Percentiles rank a stretch among this genome's conserved stretches.
Evolutionary conservation across 2,329 filamentous ascomycete species (phyloP).

Genomic region (Mycosphaerelloides madeirae): DNA sequence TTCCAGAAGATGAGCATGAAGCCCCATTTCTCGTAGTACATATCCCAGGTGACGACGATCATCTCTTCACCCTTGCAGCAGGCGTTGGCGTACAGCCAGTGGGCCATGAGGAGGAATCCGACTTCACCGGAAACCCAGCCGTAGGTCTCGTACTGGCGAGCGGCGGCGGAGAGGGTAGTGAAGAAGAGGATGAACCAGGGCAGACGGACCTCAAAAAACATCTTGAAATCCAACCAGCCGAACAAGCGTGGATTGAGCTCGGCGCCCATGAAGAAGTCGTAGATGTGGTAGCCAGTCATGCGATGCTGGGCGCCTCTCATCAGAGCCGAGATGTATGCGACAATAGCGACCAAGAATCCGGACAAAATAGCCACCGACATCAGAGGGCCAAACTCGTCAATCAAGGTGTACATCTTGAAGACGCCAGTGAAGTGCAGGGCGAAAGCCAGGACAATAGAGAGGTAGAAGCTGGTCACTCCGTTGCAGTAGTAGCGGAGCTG

Average conservation of each 20-base stretch:
- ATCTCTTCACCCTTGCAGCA: slow-evolving; percentile 89
- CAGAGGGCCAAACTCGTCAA: slow-evolving; percentile 92
- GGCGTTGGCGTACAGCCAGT: slow-evolving; percentile 87
- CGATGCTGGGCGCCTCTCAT: slow-evolving; percentile 78
- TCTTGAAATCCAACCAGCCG: slow-evolving; percentile 81
- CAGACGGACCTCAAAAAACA: slow-evolving; percentile 91
- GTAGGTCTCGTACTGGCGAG: slow-evolving; percentile 77
- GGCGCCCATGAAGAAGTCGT: slow-evolving; percentile 88
- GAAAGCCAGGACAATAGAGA: slow-evolving; percentile 68
- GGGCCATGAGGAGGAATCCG: slow-evolving; percentile 77
- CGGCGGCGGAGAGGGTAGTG: slow-evolving; percentile 68
- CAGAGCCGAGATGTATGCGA: slow-evolving; percentile 82
- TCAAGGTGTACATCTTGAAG: slow-evolving; percentile 84
- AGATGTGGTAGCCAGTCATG: slow-evolving; percentile 78
- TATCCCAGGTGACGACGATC: slow-evolving; percentile 87
- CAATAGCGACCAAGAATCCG: slow-evolving; percentile 74
- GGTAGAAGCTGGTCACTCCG: slow-evolving; percentile 79
- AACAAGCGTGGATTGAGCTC: slow-evolving; percentile 77
- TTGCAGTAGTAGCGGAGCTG: slow-evolving; percentile 95
- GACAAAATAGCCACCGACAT: slow-evolving; percentile 91
- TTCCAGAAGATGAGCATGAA: slow-evolving; percentile 99
- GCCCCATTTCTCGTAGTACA: slow-evolving; percentile 95
- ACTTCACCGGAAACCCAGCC: slow-evolving; percentile 86
- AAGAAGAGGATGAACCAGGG: slow-evolving; percentile 90
- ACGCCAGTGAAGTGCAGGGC: slow-evolving; percentile 73